Conservation (phyloP, 352 stramenopile genomes). For the Aphanomyces stellatus region DNA sequence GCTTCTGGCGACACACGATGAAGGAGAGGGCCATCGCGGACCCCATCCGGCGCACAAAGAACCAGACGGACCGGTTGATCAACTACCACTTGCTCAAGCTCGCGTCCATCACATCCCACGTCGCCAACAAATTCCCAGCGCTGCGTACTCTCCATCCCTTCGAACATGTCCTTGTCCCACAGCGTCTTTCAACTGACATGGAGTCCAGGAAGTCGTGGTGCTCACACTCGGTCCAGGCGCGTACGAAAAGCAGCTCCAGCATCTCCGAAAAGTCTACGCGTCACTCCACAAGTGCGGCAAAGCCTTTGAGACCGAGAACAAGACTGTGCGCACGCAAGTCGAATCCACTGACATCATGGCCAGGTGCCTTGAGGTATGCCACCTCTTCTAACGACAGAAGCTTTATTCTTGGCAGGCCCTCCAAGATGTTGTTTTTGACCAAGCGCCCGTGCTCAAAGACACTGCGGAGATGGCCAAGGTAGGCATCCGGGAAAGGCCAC, state of each 20-base stretch:
- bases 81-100: slow-evolving; percentile 70
- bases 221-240: slow-evolving; percentile 60
- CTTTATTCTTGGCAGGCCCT: slow-evolving; percentile 21
- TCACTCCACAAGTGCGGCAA: slow-evolving; percentile 69
- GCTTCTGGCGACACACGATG: slow-evolving; percentile 65
- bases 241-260: slow-evolving; percentile 70
- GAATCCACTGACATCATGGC: slow-evolving; percentile 64
- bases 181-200: background rate
- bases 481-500: too few species aligned
- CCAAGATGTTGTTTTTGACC: slow-evolving; percentile 31
- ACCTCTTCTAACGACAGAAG: background rate
- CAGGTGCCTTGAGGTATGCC: slow-evolving; percentile 56
- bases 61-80: slow-evolving; percentile 72
- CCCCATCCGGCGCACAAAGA: slow-evolving; percentile 71
- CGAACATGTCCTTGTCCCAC: slow-evolving; percentile 40
- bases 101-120: slow-evolving; percentile 56
- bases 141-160: slow-evolving; percentile 73
- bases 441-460: slow-evolving; percentile 33
- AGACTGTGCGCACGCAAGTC: slow-evolving; percentile 66
- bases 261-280: slow-evolving; percentile 67
- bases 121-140: slow-evolving; percentile 64
- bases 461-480: slow-evolving; percentile 59
- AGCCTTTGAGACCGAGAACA: slow-evolving; percentile 52
- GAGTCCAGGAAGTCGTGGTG: slow-evolving; percentile 57
- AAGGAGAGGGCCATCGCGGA: slow-evolving; percentile 73